These are phyloP conservation scores for Verbena officinalis DNA, from an alignment of 257 asterid species.

Conservation along the genomic window DNA sequence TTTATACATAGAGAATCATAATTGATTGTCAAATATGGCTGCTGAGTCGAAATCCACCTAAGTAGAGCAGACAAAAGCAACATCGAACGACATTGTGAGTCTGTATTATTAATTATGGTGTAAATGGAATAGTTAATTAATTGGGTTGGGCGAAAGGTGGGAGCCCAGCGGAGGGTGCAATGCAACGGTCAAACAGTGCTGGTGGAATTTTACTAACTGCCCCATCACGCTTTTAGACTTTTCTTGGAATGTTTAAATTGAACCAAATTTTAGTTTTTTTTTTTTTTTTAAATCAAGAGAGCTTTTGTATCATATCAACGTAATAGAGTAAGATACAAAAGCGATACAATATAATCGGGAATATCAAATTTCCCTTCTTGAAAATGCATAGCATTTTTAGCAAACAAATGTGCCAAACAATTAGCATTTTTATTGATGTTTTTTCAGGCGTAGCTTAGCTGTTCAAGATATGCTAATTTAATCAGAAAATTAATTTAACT, in stretches of 20 bases:
- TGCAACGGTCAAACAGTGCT: slow-evolving; percentile 24
- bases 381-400: too few relatives aligned
- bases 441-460: too few relatives aligned
- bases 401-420: too few relatives aligned
- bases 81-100: neutral
- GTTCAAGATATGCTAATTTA: too few relatives aligned
- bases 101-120: neutral
- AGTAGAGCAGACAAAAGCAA: slow-evolving; percentile 8
- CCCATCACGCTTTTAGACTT: slow-evolving; percentile 4
- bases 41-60: slow-evolving; percentile 33
- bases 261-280: neutral
- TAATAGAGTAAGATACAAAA: too few relatives aligned
- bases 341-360: too few relatives aligned
- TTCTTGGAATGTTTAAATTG: neutral
- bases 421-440: too few relatives aligned
- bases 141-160: slow-evolving; percentile 29
- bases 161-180: slow-evolving; percentile 6
- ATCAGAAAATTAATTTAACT: too few relatives aligned
- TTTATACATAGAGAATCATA: neutral
- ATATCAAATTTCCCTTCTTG: too few relatives aligned
- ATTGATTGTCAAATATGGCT: slow-evolving; percentile 38
- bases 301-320: too few relatives aligned
- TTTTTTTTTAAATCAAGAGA: too few relatives aligned
- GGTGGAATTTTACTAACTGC: slow-evolving; percentile 25
- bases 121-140: neutral